Evolutionary conservation across 2,329 filamentous ascomycete species (phyloP).

Genomic region (Penicillium sp.): DNA sequence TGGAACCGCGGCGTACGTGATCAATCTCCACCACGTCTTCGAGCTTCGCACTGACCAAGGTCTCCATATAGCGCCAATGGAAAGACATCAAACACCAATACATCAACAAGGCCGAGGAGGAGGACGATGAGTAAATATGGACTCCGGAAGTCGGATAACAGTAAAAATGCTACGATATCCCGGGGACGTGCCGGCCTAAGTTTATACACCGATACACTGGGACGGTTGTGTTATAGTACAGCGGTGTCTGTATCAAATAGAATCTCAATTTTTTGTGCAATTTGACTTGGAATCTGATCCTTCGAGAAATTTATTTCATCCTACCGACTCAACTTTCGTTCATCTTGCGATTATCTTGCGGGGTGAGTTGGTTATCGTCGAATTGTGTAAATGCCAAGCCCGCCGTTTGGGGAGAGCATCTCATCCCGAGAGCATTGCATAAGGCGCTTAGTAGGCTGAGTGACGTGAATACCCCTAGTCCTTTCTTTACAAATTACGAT

Average conservation of each 20-base stretch:
- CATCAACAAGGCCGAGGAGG: constrained; percentile 69
- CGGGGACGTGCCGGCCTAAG: constrained; percentile 14
- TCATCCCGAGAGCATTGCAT: background rate
- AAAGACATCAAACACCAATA: constrained; percentile 97
- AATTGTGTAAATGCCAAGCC: background rate
- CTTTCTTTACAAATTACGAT: background rate
- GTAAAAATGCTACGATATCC: constrained; percentile 23
- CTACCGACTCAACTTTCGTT: background rate
- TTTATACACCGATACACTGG: constrained; percentile 21
- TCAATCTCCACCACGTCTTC: background rate
- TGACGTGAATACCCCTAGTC: background rate
- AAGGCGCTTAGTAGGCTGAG: background rate
- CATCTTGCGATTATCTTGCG: background rate
- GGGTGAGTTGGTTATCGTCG: background rate
- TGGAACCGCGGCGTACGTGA: constrained; percentile 87
- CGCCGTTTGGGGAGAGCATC: background rate
- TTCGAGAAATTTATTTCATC: background rate
- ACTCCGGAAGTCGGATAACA: constrained; percentile 19
- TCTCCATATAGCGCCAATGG: constrained; percentile 83
- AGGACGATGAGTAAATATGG: constrained; percentile 55
- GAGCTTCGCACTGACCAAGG: constrained; percentile 19
- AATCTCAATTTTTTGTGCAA: constrained; percentile 22
- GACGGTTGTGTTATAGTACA: constrained; percentile 20
- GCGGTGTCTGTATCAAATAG: constrained; percentile 33
- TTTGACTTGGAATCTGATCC: constrained; percentile 6